Evolutionary conservation across 345 rosid genomes (phyloP).

Genomic region (Rubroshorea leprosula): DNA sequence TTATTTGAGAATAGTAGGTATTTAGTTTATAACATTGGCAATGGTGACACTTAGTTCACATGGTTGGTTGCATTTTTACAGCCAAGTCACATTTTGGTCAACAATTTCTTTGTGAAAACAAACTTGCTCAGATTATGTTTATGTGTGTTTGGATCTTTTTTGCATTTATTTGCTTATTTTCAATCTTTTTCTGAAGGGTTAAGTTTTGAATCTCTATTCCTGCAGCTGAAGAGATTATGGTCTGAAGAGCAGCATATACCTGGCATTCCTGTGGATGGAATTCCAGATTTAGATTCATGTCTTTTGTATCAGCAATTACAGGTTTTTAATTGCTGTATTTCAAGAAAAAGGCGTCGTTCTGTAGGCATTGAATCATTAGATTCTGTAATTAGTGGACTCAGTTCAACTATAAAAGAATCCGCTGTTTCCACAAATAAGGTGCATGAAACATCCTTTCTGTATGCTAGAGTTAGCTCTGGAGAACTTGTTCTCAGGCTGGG

Average conservation of each 20-base stretch:
- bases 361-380: constrained; percentile 68
- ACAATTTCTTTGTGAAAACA: not conserved
- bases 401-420: constrained; percentile 34
- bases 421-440: constrained; percentile 20
- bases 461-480: constrained; percentile 56
- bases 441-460: constrained; percentile 38
- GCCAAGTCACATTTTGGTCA: not conserved
- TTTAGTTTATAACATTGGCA: not conserved
- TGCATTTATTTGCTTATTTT: not conserved
- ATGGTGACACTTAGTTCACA: not conserved
- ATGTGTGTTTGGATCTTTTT: not conserved
- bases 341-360: constrained; percentile 57
- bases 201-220: constrained; percentile 14
- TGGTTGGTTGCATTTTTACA: too few relatives aligned
- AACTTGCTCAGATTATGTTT: not conserved
- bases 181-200: constrained; percentile 19
- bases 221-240: constrained; percentile 87
- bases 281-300: constrained; percentile 83
- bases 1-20: not conserved
- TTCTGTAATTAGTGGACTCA: constrained; percentile 52
- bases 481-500: constrained; percentile 81
- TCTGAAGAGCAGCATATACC: constrained; percentile 66
- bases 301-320: constrained; percentile 79
- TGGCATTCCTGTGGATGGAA: constrained; percentile 64
- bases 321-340: constrained; percentile 86